phyloP scores from a whole-genome alignment of 257 asterid genomes.

The Cinchona pubescens region DNA sequence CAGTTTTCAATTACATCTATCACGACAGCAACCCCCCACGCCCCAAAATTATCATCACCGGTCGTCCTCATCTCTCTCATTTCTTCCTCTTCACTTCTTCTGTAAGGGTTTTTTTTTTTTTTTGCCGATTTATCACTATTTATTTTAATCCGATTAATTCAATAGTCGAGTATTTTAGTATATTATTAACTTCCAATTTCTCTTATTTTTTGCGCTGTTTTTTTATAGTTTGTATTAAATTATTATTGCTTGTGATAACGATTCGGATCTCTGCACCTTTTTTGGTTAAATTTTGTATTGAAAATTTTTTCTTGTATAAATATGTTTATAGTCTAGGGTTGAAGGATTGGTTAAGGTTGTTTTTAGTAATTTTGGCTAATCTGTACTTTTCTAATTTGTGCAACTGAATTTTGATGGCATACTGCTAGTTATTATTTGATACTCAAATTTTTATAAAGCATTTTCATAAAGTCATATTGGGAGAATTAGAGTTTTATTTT shows the following conservation, averaged over 20 bases:
- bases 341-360: neutral
- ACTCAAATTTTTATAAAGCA: too few relatives aligned
- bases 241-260: neutral
- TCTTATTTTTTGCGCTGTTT: neutral
- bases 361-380: neutral
- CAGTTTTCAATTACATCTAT: conserved; percentile 14
- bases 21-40: neutral
- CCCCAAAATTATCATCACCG: neutral
- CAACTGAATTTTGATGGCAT: neutral
- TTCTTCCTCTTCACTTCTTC: conserved; percentile 6
- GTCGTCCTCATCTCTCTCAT: neutral
- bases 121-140: neutral
- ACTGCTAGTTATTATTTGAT: neutral
- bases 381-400: neutral
- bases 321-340: neutral
- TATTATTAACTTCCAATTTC: neutral
- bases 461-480: too few relatives aligned
- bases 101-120: neutral
- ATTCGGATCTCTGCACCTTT: conserved; percentile 9
- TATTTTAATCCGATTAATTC: neutral
- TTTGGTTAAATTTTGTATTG: neutral
- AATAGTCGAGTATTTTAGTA: neutral
- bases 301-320: neutral
- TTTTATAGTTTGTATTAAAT: neutral
- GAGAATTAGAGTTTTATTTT: too few relatives aligned